Evolutionary conservation across 2,329 filamentous ascomycete genomes (phyloP).

Genomic region (Nigrospora sphaerica): DNA sequence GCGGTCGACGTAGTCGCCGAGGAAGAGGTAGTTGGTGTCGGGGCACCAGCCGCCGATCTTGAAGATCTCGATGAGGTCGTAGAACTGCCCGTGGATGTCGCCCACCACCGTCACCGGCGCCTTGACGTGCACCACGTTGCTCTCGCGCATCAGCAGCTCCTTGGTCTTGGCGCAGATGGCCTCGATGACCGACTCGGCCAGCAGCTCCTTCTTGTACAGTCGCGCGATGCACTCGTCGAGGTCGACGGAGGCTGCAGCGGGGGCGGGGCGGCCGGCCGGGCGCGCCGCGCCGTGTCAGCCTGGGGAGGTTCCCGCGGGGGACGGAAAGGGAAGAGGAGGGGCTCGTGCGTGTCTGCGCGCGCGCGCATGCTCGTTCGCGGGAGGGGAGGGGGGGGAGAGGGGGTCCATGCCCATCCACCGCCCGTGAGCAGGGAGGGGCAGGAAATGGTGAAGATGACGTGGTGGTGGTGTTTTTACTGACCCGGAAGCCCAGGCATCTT

Average conservation of each 20-base stretch:
- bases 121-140: constrained; percentile 95
- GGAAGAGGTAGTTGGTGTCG: constrained; percentile 96
- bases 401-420: no score
- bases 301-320: no score
- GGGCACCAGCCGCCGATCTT: constrained; percentile 96
- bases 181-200: constrained; percentile 96
- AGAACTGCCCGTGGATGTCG: constrained; percentile 98
- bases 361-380: no score
- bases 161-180: constrained; percentile 99
- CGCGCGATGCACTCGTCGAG: constrained; percentile 97
- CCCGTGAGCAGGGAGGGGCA: background rate
- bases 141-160: constrained; percentile 98
- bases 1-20: constrained; percentile 98
- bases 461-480: constrained; percentile 24
- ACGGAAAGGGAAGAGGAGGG: no score
- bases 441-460: background rate
- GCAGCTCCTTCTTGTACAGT: constrained; percentile 92
- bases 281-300: no score
- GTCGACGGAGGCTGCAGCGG: constrained; percentile 74
- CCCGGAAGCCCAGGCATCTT: constrained; percentile 52
- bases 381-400: no score
- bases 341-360: no score
- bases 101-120: constrained; percentile 96
- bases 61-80: constrained; percentile 98
- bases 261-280: background rate